Evolutionary conservation across 768 basidiomycete genomes (phyloP).

Genomic region (Termitomyces sp.): DNA sequence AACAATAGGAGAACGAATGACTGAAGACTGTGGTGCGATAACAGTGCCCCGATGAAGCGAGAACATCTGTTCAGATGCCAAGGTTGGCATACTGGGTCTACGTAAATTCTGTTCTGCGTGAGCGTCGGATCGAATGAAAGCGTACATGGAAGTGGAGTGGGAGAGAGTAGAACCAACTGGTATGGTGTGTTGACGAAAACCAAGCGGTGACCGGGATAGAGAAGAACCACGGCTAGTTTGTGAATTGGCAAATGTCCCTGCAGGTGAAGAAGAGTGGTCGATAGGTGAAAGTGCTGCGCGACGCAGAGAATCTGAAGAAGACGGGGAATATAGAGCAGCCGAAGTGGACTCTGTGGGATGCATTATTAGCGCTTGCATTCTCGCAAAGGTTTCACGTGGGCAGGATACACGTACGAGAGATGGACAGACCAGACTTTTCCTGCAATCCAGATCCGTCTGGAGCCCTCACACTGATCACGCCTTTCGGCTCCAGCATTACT

Average conservation of each 20-base stretch:
- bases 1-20: background rate
- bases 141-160: slow-evolving; percentile 23
- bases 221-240: slow-evolving; percentile 14
- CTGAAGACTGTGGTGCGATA: slow-evolving; percentile 1
- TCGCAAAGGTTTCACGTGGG: too few relatives aligned
- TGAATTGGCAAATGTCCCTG: slow-evolving; percentile 14
- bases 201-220: slow-evolving; percentile 10
- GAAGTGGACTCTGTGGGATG: slow-evolving; percentile 8
- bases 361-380: background rate
- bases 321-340: slow-evolving; percentile 23
- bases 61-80: slow-evolving; percentile 11
- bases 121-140: slow-evolving; percentile 7
- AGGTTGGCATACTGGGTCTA: slow-evolving; percentile 22
- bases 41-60: background rate
- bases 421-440: background rate
- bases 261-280: slow-evolving; percentile 18
- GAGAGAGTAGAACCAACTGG: slow-evolving; percentile 11
- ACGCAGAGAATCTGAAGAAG: slow-evolving; percentile 26
- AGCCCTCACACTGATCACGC: slow-evolving; percentile 16
- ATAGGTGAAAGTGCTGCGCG: slow-evolving; percentile 19
- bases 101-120: slow-evolving; percentile 13
- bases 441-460: background rate
- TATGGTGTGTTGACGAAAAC: slow-evolving; percentile 1
- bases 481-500: slow-evolving; percentile 23
- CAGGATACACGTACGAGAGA: background rate